These are phyloP conservation scores for Neoboletus brunneissimus DNA, from an alignment of 768 basidiomycete species.

Conservation along the genomic window DNA sequence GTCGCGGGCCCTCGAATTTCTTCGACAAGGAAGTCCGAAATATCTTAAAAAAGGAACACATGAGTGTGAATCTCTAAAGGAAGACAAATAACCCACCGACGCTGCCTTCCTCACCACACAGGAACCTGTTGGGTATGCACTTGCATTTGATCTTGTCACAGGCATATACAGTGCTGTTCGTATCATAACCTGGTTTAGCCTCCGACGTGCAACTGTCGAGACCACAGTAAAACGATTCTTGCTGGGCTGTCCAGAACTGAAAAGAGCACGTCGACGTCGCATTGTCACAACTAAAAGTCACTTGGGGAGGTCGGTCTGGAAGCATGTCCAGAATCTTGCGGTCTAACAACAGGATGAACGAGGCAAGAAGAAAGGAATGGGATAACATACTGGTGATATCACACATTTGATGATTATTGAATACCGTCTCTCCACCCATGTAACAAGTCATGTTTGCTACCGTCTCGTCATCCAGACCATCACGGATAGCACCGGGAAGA, in stretches of 20 bases:
- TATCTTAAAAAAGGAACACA: constrained; percentile 45
- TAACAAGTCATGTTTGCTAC: constrained; percentile 86
- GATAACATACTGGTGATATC: constrained; percentile 85
- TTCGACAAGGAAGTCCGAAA: constrained; percentile 87
- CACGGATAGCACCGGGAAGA: constrained; percentile 44
- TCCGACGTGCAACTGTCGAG: constrained; percentile 65
- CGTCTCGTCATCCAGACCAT: constrained; percentile 39
- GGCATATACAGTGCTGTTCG: constrained; percentile 71
- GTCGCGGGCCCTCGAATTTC: constrained; percentile 88
- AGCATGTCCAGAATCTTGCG: constrained; percentile 93
- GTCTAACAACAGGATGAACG: constrained; percentile 45
- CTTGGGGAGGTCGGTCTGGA: constrained; percentile 87
- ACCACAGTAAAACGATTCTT: constrained; percentile 95
- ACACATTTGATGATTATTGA: constrained; percentile 96
- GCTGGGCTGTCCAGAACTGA: constrained; percentile 96
- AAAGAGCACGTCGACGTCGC: constrained; percentile 71
- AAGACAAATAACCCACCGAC: constrained; percentile 58
- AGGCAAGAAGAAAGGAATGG: not conserved
- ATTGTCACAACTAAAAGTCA: constrained; percentile 90
- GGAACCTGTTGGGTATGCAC: constrained; percentile 91
- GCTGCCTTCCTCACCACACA: constrained; percentile 94
- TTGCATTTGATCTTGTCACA: constrained; percentile 86
- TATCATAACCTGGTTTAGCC: constrained; percentile 49
- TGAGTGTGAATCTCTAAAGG: not conserved
- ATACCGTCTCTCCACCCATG: constrained; percentile 89